Percentiles rank a stretch among this genome's conserved stretches.
These are phyloP conservation scores for Phytophthora melonis DNA, from an alignment of 352 stramenopile genomes.

Conservation along the genomic window DNA sequence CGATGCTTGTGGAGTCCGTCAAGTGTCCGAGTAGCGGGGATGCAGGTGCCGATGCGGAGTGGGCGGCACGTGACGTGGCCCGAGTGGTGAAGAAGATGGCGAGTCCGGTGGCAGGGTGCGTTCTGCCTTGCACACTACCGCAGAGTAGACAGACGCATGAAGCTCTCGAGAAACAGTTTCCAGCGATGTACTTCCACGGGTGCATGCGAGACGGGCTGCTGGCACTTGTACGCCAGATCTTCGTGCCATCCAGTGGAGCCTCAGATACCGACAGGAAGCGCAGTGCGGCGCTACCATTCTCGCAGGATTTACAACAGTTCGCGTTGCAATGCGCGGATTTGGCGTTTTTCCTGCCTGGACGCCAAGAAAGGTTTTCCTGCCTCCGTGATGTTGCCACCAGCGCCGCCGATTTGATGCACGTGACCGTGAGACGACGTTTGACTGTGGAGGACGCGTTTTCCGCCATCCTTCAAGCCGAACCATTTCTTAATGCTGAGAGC, in stretches of 20 bases:
- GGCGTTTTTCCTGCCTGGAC: slow-evolving; percentile 30
- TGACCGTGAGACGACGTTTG: slow-evolving; percentile 34
- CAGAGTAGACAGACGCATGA: slow-evolving; percentile 31
- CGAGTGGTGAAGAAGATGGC: slow-evolving; percentile 30
- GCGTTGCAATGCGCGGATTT: slow-evolving; percentile 49
- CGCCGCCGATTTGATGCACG: slow-evolving; percentile 23
- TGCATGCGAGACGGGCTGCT: slow-evolving; percentile 44
- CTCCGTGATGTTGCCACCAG: not conserved
- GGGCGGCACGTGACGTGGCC: slow-evolving; percentile 30
- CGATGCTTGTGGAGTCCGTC: slow-evolving; percentile 45
- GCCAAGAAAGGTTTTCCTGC: not conserved
- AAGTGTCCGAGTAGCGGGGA: slow-evolving; percentile 20
- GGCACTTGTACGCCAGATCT: slow-evolving; percentile 36
- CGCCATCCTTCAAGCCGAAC: slow-evolving; percentile 43
- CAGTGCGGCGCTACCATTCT: slow-evolving; percentile 19
- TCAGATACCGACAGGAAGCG: slow-evolving; percentile 9
- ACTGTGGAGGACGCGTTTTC: slow-evolving; percentile 33
- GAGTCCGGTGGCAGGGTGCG: slow-evolving; percentile 39
- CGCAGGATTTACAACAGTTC: slow-evolving; percentile 45
- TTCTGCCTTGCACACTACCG: slow-evolving; percentile 30
- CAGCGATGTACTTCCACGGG: slow-evolving; percentile 50
- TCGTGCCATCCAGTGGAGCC: slow-evolving; percentile 7
- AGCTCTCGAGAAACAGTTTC: slow-evolving; percentile 40
- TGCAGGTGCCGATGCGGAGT: slow-evolving; percentile 18
- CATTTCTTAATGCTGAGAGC: slow-evolving; percentile 37